These are phyloP conservation scores for Camellia japonica DNA, from an alignment of 148 eudicot genomes.

Conservation along the genomic window DNA sequence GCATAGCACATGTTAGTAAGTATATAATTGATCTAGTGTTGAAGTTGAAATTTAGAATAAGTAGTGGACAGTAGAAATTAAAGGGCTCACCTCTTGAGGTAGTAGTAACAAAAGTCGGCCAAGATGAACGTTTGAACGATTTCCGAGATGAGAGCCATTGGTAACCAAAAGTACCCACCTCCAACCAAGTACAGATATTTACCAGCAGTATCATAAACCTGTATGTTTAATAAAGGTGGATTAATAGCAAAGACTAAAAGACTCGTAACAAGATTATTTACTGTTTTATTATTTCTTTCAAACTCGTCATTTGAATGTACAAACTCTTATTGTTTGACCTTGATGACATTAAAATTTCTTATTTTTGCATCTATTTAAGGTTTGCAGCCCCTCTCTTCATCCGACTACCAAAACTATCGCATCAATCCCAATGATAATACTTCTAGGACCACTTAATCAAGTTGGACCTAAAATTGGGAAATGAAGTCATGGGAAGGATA, in stretches of 20 bases:
- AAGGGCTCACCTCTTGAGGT: slow-evolving; percentile 60
- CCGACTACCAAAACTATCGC: background rate
- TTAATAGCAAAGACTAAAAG: background rate
- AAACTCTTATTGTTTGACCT: too few relatives aligned
- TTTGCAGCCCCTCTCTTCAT: background rate
- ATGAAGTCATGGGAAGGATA: background rate
- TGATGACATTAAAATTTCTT: too few relatives aligned
- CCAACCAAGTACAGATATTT: slow-evolving; percentile 43
- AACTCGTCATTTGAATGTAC: background rate
- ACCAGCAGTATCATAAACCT: slow-evolving; percentile 73
- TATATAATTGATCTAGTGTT: background rate
- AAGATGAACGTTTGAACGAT: slow-evolving; percentile 76
- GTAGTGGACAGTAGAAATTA: background rate
- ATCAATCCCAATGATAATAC: background rate
- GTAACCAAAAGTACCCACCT: slow-evolving; percentile 58
- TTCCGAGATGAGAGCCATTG: slow-evolving; percentile 57
- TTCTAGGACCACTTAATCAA: background rate
- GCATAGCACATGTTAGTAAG: background rate
- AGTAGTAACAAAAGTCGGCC: slow-evolving; percentile 88
- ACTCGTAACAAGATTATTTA: background rate
- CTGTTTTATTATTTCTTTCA: background rate
- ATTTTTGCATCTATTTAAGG: too few relatives aligned
- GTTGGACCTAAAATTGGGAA: background rate
- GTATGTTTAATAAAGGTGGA: background rate
- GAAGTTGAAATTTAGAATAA: background rate